A percentile compares a stretch with the other conserved stretches of the same genome.
These are phyloP conservation scores for Scenedesmus sp. DNA, from an alignment of 163 green algal genomes.

Conservation along the genomic window DNA sequence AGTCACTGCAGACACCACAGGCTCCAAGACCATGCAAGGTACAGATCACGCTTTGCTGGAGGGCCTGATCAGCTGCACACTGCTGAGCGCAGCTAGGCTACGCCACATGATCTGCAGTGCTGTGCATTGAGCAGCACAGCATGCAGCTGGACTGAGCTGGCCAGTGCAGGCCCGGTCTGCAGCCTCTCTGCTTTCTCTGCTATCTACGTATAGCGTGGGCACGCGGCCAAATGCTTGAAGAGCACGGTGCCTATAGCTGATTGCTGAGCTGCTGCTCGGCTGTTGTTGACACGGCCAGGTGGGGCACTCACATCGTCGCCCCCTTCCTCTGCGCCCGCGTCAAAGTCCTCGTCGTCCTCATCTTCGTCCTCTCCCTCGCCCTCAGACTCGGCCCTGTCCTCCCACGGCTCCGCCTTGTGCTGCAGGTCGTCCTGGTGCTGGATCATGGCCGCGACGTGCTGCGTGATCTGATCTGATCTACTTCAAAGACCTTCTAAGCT, in stretches of 20 bases:
- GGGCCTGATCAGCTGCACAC: neutral
- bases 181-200: neutral
- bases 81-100: neutral
- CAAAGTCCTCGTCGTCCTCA: conserved; percentile 47
- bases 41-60: neutral
- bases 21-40: neutral
- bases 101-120: neutral
- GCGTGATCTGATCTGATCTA: conserved; percentile 7
- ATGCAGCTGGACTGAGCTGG: neutral
- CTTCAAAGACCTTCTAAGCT: neutral
- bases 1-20: neutral
- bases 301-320: conserved; percentile 7
- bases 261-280: neutral
- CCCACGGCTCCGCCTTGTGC: conserved; percentile 35
- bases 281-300: conserved; percentile 5
- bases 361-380: conserved; percentile 33
- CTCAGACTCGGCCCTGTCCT: conserved; percentile 29
- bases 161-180: neutral
- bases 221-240: neutral
- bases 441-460: conserved; percentile 10
- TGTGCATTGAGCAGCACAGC: neutral
- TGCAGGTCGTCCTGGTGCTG: conserved; percentile 39
- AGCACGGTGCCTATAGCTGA: neutral
- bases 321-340: conserved; percentile 36
- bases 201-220: neutral